Base-by-base conservation (phyloP, 768 basidiomycete species). In the Auricularia auricula-judae region DNA sequence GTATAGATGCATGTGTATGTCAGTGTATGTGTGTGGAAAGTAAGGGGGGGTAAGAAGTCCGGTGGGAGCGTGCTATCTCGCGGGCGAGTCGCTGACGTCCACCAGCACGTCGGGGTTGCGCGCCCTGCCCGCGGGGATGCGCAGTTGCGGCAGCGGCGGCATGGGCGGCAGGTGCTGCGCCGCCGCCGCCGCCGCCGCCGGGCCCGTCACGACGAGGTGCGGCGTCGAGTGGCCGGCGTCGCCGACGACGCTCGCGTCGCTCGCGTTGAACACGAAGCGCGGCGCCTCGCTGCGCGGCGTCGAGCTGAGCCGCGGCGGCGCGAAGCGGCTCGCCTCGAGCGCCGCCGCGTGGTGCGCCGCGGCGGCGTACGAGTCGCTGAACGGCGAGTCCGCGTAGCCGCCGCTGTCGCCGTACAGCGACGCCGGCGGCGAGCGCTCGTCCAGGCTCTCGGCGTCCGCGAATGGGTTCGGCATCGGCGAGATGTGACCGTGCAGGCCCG, bases 351-450 rank as follows among this genome's bases (percentile, higher is more conserved):
- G 56, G 56, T 59, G 56, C 23, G 56, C 56, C 11, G 34, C 56
- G 12, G 56, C 56, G 5, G 56, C 56, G 56, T 59, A 59, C 56
- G 56, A 59, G 18, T 59, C 56, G 56, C 56, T 59, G 56, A 59
- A 59, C 34, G 56, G 56, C 56, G 56, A 59, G 4, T 23, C 23
- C 23, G 4, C 7, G 23, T 59, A 21, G 23, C 10, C 4, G 23
- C 33, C 56, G 23, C 10, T 21, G 23, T 59, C 56, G 56, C 56
- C 23, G 23, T n/a, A 59, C 29, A 23, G 23, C 56, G 29, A 59
- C 16, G 56, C 34, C 29, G 56, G 18, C 47, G 11, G 47, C 47
- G 23, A n/a, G 56, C 56, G 11, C 29, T 23, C 56, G 23, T 34
- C 16, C 16, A 34, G 23, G 56, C 56, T 59, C 56, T 59, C 29